phyloP scores from a whole-genome alignment of 2,329 filamentous ascomycete species.

The Verticillium nubilum region DNA sequence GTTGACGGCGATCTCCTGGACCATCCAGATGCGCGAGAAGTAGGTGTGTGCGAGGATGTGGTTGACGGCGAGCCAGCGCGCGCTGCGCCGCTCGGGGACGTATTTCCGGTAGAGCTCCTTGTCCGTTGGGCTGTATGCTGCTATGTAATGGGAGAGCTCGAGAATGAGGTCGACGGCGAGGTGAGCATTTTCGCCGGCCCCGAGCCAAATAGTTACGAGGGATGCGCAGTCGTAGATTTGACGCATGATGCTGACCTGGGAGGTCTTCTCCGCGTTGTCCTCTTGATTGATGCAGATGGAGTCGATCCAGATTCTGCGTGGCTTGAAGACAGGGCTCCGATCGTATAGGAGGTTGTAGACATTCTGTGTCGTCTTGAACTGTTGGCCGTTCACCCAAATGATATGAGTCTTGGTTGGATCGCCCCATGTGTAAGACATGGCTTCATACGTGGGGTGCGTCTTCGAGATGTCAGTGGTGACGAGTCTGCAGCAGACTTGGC shows the following conservation, averaged over 20 bases:
- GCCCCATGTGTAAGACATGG: slow-evolving; percentile 21
- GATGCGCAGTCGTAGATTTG: slow-evolving; percentile 26
- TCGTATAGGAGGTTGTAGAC: slow-evolving; percentile 7
- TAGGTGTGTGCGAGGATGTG: slow-evolving; percentile 8
- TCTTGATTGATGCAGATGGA: slow-evolving; percentile 35
- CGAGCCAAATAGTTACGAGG: slow-evolving; percentile 29
- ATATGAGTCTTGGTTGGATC: slow-evolving; percentile 1
- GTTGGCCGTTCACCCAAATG: neutral
- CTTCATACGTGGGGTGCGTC: slow-evolving; percentile 12
- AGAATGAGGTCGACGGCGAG: slow-evolving; percentile 6
- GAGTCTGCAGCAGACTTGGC: slow-evolving; percentile 3
- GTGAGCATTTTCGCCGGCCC: slow-evolving; percentile 5
- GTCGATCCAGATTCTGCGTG: slow-evolving; percentile 28
- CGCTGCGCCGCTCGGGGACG: neutral
- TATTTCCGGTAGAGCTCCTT: slow-evolving; percentile 1
- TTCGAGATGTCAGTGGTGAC: slow-evolving; percentile 2
- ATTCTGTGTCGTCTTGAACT: slow-evolving; percentile 7
- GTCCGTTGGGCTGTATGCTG: neutral
- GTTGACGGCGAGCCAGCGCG: neutral
- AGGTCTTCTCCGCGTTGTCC: slow-evolving; percentile 25
- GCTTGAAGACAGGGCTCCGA: neutral
- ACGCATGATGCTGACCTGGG: slow-evolving; percentile 32
- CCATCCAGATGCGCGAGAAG: slow-evolving; percentile 22
- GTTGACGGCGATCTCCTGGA: slow-evolving; percentile 21
- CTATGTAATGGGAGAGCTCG: slow-evolving; percentile 3